These are phyloP conservation scores for Cladophialophora bantiana DNA, from an alignment of 2,329 filamentous ascomycete genomes.

Conservation along the genomic window DNA sequence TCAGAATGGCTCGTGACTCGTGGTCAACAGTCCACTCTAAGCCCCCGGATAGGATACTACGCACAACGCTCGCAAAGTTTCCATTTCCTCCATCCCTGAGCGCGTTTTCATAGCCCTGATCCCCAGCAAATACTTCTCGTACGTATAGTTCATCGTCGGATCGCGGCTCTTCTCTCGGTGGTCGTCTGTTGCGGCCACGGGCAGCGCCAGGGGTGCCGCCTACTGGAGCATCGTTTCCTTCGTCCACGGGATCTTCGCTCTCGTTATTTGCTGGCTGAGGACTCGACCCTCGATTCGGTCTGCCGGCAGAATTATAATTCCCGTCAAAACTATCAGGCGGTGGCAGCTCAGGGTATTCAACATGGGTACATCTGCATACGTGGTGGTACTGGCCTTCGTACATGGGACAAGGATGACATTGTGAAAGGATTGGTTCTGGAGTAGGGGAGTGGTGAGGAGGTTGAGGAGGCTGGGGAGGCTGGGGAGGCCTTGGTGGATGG, in stretches of 20 bases:
- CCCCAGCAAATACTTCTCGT: background rate
- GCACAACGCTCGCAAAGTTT: background rate
- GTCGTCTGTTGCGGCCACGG: background rate
- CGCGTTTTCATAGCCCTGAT: background rate
- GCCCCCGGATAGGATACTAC: too few species aligned
- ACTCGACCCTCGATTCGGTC: background rate
- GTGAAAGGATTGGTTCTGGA: background rate
- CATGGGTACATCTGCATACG: background rate
- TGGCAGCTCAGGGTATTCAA: background rate
- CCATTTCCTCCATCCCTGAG: background rate
- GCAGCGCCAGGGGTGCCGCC: too few species aligned
- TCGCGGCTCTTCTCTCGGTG: background rate
- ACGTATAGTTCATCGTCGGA: background rate
- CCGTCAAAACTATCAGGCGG: background rate
- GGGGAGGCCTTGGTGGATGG: background rate
- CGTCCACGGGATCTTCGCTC: too few species aligned
- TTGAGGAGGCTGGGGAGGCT: background rate
- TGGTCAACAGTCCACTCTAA: background rate
- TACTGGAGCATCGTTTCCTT: too few species aligned
- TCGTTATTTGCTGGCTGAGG: background rate
- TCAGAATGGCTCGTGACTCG: background rate
- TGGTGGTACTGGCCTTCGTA: constrained; percentile 33
- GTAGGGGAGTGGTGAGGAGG: background rate
- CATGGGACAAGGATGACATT: constrained; percentile 30
- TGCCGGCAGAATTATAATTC: background rate